Evolutionary conservation across 2,329 filamentous ascomycete species (phyloP).

Genomic region (Epichloe hybrida): DNA sequence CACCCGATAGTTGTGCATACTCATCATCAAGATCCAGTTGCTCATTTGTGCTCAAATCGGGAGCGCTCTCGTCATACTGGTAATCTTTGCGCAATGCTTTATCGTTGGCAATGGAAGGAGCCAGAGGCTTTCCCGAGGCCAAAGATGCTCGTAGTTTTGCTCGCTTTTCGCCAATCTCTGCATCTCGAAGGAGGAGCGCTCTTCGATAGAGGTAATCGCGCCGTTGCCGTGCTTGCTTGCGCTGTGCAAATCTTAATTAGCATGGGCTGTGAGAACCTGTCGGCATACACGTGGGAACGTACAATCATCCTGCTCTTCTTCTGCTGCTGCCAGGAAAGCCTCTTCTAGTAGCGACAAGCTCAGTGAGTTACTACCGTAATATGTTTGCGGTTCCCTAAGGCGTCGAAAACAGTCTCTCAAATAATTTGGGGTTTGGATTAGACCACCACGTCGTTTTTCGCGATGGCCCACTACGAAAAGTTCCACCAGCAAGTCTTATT

Average conservation of each 20-base stretch:
- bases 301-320: slow-evolving; percentile 6
- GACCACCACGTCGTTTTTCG: background rate
- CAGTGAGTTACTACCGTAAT: background rate
- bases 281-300: background rate
- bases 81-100: slow-evolving; percentile 73
- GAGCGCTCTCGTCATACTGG: slow-evolving; percentile 79
- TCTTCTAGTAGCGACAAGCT: no score
- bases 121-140: slow-evolving; percentile 76
- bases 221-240: slow-evolving; percentile 29
- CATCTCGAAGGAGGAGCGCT: slow-evolving; percentile 75
- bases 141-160: slow-evolving; percentile 76
- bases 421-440: background rate
- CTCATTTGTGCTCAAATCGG: slow-evolving; percentile 53
- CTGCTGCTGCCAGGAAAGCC: background rate
- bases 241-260: slow-evolving; percentile 7
- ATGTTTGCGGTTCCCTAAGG: background rate
- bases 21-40: slow-evolving; percentile 73
- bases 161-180: slow-evolving; percentile 83
- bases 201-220: slow-evolving; percentile 66
- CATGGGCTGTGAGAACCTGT: background rate
- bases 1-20: slow-evolving; percentile 79
- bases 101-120: slow-evolving; percentile 74
- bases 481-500: background rate
- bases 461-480: background rate
- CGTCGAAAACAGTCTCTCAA: background rate